Percentiles rank a stretch among this genome's conserved stretches.
These are phyloP conservation scores for Phytophthora capsici DNA, from an alignment of 352 stramenopile species.

Conservation along the genomic window DNA sequence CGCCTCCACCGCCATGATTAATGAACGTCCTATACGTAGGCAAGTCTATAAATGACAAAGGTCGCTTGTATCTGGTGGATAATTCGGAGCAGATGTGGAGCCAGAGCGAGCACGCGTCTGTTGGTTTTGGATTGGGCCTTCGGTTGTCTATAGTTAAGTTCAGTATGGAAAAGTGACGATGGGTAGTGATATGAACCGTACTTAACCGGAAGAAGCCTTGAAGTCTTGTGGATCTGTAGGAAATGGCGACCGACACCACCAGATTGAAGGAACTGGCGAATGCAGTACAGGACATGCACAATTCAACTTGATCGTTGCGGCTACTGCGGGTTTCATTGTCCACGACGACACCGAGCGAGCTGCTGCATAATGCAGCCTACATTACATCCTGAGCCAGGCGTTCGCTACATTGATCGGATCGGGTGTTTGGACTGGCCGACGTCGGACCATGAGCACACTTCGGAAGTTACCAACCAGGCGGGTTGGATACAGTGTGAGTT, in stretches of 20 bases:
- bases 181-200: neutral
- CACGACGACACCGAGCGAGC: no score
- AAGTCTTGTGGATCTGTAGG: neutral
- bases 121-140: constrained; percentile 8
- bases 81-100: constrained; percentile 1
- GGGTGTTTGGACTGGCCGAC: neutral
- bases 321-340: neutral
- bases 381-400: constrained; percentile 12
- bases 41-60: constrained; percentile 3
- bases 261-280: neutral
- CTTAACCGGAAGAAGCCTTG: constrained; percentile 5
- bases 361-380: no score
- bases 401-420: neutral
- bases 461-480: no score
- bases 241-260: constrained; percentile 5
- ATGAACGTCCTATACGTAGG: neutral
- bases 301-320: neutral
- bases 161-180: neutral
- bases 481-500: no score
- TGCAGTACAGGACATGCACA: no score
- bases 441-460: constrained; percentile 18
- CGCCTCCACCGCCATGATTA: constrained; percentile 1
- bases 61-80: neutral
- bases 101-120: constrained; percentile 7
- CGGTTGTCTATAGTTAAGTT: constrained; percentile 4